Conservation (phyloP, 1,139 yeast genomes). For the Candida sanyaensis region DNA sequence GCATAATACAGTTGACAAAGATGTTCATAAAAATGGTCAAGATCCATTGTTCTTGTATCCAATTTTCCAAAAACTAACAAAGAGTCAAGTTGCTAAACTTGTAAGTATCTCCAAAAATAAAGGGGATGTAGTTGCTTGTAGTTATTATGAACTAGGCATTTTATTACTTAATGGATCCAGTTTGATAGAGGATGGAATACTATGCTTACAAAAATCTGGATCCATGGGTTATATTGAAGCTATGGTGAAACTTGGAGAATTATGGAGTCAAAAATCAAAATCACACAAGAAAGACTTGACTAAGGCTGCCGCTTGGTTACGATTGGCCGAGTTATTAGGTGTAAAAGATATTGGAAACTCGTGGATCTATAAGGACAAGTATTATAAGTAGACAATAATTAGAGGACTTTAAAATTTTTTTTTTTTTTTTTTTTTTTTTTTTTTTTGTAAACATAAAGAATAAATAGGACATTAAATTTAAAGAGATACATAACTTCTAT, state of each 20-base stretch:
- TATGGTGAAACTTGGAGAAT: conserved; percentile 69
- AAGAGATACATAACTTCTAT: background rate
- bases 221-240: conserved; percentile 71
- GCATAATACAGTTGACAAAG: conserved; percentile 16
- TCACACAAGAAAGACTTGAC: conserved; percentile 57
- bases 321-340: conserved; percentile 68
- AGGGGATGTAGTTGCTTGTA: conserved; percentile 30
- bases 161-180: conserved; percentile 65
- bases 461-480: background rate
- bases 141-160: conserved; percentile 61
- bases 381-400: conserved; percentile 19
- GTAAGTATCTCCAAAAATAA: conserved; percentile 27
- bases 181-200: conserved; percentile 56
- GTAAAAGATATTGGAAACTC: conserved; percentile 67
- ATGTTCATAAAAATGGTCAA: conserved; percentile 21
- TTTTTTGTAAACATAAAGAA: too few species aligned
- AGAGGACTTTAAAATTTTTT: too few species aligned
- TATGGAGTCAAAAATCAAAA: conserved; percentile 63
- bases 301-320: conserved; percentile 71
- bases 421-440: too few species aligned
- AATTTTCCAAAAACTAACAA: conserved; percentile 27
- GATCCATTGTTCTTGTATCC: conserved; percentile 32
- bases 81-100: conserved; percentile 28
- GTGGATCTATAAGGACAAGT: conserved; percentile 79
- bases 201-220: conserved; percentile 66